Evolutionary conservation across 495 filamentous ascomycete genomes (phyloP).

Genomic region (Tuber umbilicatum): DNA sequence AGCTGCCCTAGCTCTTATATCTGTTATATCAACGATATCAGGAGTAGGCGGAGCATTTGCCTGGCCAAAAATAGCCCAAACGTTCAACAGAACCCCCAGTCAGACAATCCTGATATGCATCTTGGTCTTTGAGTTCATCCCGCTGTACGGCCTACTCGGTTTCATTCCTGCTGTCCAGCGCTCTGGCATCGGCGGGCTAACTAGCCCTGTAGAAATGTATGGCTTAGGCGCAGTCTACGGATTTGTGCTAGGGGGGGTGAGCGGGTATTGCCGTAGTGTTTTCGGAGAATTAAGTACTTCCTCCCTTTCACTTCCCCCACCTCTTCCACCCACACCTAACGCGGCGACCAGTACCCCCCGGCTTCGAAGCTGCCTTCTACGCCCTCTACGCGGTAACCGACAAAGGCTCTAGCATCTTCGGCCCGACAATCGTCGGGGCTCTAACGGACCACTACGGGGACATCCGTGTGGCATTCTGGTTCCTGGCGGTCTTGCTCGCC

Average conservation of each 20-base stretch:
- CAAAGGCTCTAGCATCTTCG: slow-evolving; percentile 91
- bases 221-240: slow-evolving; percentile 85
- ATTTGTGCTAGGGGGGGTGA: slow-evolving; percentile 86
- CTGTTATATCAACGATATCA: slow-evolving; percentile 74
- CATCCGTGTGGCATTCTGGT: slow-evolving; percentile 89
- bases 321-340: slow-evolving; percentile 1
- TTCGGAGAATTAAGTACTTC: slow-evolving; percentile 66
- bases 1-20: slow-evolving; percentile 83
- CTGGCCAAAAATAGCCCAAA: slow-evolving; percentile 68
- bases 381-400: slow-evolving; percentile 96
- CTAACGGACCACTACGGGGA: slow-evolving; percentile 86
- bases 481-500: slow-evolving; percentile 74
- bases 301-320: not conserved
- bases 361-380: slow-evolving; percentile 92
- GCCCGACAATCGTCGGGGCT: slow-evolving; percentile 83
- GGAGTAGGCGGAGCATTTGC: slow-evolving; percentile 84
- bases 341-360: slow-evolving; percentile 60
- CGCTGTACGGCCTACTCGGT: slow-evolving; percentile 81
- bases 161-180: slow-evolving; percentile 74
- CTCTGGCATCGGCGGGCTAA: slow-evolving; percentile 73
- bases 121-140: slow-evolving; percentile 81
- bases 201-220: slow-evolving; percentile 96
- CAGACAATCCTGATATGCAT: slow-evolving; percentile 91
- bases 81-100: slow-evolving; percentile 37
- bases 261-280: slow-evolving; percentile 84